Base-by-base conservation (phyloP, 2,329 filamentous ascomycete species). In the Paraphaeosphaeria minitans region DNA sequence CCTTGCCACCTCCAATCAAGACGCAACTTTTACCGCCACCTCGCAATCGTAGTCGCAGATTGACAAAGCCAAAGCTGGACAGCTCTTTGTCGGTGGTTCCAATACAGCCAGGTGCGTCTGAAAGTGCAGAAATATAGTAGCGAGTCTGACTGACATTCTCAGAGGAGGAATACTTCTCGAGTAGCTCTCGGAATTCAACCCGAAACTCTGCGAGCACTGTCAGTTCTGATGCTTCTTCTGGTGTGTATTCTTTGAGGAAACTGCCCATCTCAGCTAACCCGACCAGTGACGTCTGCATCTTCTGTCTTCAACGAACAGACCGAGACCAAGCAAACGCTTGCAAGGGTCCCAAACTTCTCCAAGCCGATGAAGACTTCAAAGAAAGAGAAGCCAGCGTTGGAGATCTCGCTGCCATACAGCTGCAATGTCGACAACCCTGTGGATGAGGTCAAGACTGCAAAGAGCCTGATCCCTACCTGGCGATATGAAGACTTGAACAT, bases 401-500 rank as follows among this genome's bases (percentile, higher is more conserved):
- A 63, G 39, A 59, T 61, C 22, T 63, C 58, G 6, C 24, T 52
- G 4, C 56, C 58, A 24, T 61, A 59, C 21, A 49, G 41, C 7
- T 53, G 47, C 1, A 43, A 58, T n/a, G 58, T 52, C 14, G 50
- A 61, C 2, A 27, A 60, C 22, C 10, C 21, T 21, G 53, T 48
- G 16, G 47, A 59, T 6, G 50, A 49, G 21, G 14, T 37, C 27
- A 61, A 48, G 43, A 59, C 33, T 10, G 49, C 54, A 8, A 53
- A 55, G 29, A 55, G 50, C 24, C 48, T 27, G 9, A 56, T 61
- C 31, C 56, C 61, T 7, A 57, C 61, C 1, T 61, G 58, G 58
- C 19, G 61, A 24, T 63, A 63, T 21, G 61, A 63, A 24, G 58
- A 61, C 19, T 55, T 57, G 31, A 16, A 16, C 4, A 53, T 39